Percentiles rank a stretch among this genome's conserved stretches.
Conservation (phyloP, 78 protist species). For the Dictyostelium purpureum region DNA sequence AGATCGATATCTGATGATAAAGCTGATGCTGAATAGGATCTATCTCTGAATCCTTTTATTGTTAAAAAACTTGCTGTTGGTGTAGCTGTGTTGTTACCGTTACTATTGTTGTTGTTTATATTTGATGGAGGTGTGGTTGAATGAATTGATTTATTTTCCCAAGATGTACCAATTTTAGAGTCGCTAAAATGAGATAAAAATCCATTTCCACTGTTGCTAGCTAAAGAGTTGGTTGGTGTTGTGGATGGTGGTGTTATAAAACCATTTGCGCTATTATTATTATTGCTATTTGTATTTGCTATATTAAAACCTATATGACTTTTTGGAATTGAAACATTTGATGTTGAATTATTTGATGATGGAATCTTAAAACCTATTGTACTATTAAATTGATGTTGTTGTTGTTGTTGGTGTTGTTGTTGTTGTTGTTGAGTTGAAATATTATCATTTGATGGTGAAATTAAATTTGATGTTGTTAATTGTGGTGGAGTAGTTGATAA, state of each 20-base stretch:
- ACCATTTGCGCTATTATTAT: not conserved
- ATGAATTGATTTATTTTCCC: conserved; percentile 37
- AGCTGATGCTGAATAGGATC: conserved; percentile 34
- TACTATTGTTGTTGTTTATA: not conserved
- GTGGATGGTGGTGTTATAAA: no score
- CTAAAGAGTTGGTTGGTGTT: not conserved
- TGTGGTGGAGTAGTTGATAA: conserved; percentile 27
- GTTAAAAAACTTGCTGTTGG: conserved; percentile 21
- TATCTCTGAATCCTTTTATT: not conserved
- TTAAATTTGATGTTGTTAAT: not conserved
- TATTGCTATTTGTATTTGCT: not conserved
- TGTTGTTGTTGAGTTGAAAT: not conserved
- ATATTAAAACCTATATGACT: not conserved
- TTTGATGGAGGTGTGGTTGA: not conserved
- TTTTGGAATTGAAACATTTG: not conserved
- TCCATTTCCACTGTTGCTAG: not conserved
- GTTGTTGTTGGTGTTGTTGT: not conserved
- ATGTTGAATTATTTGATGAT: not conserved
- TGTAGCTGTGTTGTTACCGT: not conserved
- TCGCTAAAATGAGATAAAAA: not conserved
- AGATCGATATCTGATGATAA: conserved; percentile 1
- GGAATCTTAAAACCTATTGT: conserved; percentile 39
- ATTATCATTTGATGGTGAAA: not conserved
- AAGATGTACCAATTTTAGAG: conserved; percentile 50
- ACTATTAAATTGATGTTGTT: not conserved